phyloP scores from a whole-genome alignment of 208 protist genomes.

The Trypanosoma melophagium region DNA sequence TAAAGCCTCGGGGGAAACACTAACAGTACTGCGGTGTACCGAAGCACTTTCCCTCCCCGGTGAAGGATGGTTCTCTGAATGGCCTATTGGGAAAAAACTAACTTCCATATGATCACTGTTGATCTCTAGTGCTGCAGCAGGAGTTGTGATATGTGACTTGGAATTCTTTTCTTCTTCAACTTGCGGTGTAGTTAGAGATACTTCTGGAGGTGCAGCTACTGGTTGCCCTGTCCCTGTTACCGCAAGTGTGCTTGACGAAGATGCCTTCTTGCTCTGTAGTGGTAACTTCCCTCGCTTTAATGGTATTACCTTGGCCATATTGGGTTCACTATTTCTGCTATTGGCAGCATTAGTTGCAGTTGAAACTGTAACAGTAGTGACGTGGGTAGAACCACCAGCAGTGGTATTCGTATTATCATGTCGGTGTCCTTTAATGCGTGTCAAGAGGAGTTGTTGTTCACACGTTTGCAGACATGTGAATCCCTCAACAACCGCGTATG shows the following conservation, averaged over 20 bases:
- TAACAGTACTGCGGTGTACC: neutral
- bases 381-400: neutral
- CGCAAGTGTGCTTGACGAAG: neutral
- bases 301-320: neutral
- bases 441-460: conserved; percentile 30
- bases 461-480: conserved; percentile 22
- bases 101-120: neutral
- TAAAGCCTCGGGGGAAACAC: neutral
- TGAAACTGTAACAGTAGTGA: no score
- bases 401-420: neutral
- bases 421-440: conserved; percentile 12
- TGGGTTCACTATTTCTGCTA: no score
- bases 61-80: neutral
- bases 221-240: neutral
- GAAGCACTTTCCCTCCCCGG: neutral
- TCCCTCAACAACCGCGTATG: conserved; percentile 14
- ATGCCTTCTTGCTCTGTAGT: neutral
- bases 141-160: neutral
- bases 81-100: neutral
- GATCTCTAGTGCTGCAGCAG: neutral
- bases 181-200: no score
- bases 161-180: neutral
- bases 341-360: no score
- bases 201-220: neutral
- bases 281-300: neutral